Evolutionary conservation across 2,329 filamentous ascomycete genomes (phyloP).

Genomic region (Neoascochyta sp.): DNA sequence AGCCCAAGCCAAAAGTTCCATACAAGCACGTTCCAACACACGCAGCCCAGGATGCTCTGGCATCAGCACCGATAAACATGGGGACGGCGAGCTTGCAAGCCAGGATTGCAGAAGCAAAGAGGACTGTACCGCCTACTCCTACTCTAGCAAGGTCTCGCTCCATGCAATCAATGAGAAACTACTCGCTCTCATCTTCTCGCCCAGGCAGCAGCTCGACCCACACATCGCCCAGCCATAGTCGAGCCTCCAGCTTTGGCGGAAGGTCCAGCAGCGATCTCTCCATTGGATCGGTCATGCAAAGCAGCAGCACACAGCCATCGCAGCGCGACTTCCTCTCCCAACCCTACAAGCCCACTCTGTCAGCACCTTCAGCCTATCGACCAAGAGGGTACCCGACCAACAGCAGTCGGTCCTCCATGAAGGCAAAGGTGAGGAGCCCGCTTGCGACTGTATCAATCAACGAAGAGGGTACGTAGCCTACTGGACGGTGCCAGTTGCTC

Average conservation of each 20-base stretch:
- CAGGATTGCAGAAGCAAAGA: conserved; percentile 16
- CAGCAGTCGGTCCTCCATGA: conserved; percentile 6
- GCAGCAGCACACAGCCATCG: no score
- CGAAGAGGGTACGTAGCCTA: conserved; percentile 6
- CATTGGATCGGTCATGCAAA: conserved; percentile 29
- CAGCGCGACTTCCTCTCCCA: no score
- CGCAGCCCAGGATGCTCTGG: conserved; percentile 24
- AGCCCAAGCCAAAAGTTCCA: conserved; percentile 15
- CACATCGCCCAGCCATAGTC: conserved; percentile 6
- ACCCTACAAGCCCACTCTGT: no score
- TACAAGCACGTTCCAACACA: conserved; percentile 27
- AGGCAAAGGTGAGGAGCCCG: conserved; percentile 7
- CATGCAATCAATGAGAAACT: no score
- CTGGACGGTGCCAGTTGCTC: neutral
- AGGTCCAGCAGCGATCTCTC: conserved; percentile 15
- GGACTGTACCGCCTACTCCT: no score
- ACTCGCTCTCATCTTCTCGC: no score
- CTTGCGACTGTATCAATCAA: conserved; percentile 7
- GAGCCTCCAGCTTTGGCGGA: conserved; percentile 5
- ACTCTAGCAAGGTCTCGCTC: no score
- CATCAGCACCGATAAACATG: conserved; percentile 11
- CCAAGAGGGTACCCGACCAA: conserved; percentile 2
- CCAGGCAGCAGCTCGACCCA: conserved; percentile 10
- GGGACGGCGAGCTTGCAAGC: conserved; percentile 14
- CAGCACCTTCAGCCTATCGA: no score